Percentiles rank a stretch among this genome's conserved stretches.
phyloP scores from a whole-genome alignment of 331 rosid genomes.

The Ulmus americana region DNA sequence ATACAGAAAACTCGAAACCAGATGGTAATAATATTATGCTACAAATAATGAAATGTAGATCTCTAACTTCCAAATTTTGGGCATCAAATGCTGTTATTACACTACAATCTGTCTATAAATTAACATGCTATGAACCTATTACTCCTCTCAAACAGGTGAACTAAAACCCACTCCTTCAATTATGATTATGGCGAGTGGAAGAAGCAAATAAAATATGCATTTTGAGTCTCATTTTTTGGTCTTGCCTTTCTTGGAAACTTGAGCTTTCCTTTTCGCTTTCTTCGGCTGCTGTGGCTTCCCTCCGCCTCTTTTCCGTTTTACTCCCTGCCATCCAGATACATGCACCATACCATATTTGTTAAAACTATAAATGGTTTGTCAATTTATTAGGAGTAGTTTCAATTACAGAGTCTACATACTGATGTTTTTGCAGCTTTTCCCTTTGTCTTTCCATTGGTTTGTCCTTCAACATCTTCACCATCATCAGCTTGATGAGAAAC shows the following conservation, averaged over 20 bases:
- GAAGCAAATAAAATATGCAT: not conserved
- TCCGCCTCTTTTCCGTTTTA: constrained; percentile 62
- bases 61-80: not conserved
- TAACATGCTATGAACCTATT: not conserved
- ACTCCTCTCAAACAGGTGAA: constrained; percentile 9
- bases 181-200: not conserved
- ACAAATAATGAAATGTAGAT: not conserved
- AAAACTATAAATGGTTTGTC: not conserved
- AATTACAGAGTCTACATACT: constrained; percentile 33
- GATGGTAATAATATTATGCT: not conserved
- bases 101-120: constrained; percentile 3
- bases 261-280: constrained; percentile 53
- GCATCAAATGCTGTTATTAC: not conserved
- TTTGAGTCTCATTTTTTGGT: constrained; percentile 47
- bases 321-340: constrained; percentile 46
- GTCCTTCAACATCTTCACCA: constrained; percentile 43
- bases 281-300: constrained; percentile 56
- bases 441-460: constrained; percentile 37
- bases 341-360: constrained; percentile 15
- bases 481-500: constrained; percentile 43
- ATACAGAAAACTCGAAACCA: not conserved
- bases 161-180: not conserved
- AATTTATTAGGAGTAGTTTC: not conserved
- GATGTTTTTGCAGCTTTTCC: constrained; percentile 42
- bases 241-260: constrained; percentile 49